These are phyloP conservation scores for Hevea brasiliensis DNA, from an alignment of 345 rosid genomes.

Conservation along the genomic window DNA sequence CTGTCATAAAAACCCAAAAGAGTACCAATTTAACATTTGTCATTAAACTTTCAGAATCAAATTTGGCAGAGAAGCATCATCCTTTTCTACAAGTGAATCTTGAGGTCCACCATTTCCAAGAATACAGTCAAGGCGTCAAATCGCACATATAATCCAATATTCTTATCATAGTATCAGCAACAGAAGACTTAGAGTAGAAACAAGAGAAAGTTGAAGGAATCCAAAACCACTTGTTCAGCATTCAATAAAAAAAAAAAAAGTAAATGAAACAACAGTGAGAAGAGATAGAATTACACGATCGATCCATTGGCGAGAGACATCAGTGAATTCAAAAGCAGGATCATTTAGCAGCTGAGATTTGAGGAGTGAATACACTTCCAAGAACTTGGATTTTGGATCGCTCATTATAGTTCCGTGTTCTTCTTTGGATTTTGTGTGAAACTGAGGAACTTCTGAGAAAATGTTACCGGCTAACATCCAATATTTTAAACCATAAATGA, in stretches of 20 bases:
- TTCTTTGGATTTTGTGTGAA: neutral
- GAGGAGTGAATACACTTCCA: conserved; percentile 51
- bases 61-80: too few species aligned
- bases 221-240: neutral
- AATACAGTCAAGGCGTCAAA: neutral
- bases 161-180: neutral
- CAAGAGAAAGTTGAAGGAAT: neutral
- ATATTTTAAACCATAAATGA: too few species aligned
- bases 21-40: neutral
- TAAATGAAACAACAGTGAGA: neutral
- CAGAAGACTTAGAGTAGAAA: too few species aligned
- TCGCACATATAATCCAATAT: neutral
- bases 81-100: neutral
- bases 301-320: conserved; percentile 75
- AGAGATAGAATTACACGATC: conserved; percentile 41
- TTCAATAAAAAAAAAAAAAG: neutral
- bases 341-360: conserved; percentile 76
- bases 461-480: too few species aligned
- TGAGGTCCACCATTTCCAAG: neutral
- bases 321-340: conserved; percentile 73
- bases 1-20: neutral
- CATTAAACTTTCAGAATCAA: neutral
- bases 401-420: conserved; percentile 38
- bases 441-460: neutral
- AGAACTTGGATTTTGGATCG: conserved; percentile 65